Evolutionary conservation across 192 early-diverging fungal genomes (phyloP).

Genomic region (Coemansia furcata): DNA sequence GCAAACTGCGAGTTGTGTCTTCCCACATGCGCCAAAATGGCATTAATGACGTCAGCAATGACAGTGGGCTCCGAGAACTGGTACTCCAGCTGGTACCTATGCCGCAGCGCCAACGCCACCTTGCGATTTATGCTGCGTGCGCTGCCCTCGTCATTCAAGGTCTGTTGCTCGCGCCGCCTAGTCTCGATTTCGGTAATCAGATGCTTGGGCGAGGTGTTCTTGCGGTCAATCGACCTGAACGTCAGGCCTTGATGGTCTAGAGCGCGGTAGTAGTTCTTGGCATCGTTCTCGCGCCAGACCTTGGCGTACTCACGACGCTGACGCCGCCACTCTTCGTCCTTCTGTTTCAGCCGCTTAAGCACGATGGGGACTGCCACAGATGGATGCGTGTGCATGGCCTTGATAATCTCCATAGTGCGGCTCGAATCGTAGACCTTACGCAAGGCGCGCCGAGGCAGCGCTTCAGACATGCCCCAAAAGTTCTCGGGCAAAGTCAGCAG

Average conservation of each 20-base stretch:
- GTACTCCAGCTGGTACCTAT: slow-evolving; percentile 81
- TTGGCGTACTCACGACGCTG: slow-evolving; percentile 90
- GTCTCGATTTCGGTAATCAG: slow-evolving; percentile 85
- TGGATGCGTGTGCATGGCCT: slow-evolving; percentile 89
- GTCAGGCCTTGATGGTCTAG: slow-evolving; percentile 93
- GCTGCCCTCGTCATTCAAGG: slow-evolving; percentile 36
- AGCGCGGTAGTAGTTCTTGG: slow-evolving; percentile 91
- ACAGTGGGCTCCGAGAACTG: slow-evolving; percentile 68
- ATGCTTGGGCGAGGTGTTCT: slow-evolving; percentile 71
- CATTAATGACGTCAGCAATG: slow-evolving; percentile 74
- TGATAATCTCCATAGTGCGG: slow-evolving; percentile 85
- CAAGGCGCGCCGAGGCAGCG: slow-evolving; percentile 89
- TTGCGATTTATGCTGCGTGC: slow-evolving; percentile 35
- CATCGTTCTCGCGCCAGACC: slow-evolving; percentile 93
- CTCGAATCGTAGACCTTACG: slow-evolving; percentile 93
- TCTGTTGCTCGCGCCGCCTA: slow-evolving; percentile 78
- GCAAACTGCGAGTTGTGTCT: slow-evolving; percentile 52
- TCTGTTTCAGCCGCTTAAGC: slow-evolving; percentile 92
- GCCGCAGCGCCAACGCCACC: slow-evolving; percentile 48
- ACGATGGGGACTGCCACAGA: slow-evolving; percentile 90
- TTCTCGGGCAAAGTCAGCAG: slow-evolving; percentile 72
- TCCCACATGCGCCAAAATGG: slow-evolving; percentile 76
- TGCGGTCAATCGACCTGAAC: slow-evolving; percentile 87
- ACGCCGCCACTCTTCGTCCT: slow-evolving; percentile 92
- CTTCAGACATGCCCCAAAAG: slow-evolving; percentile 79